These are phyloP conservation scores for Cystobasidiaceae sp. DNA, from an alignment of 1,284 basidiomycete species.

Conservation along the genomic window DNA sequence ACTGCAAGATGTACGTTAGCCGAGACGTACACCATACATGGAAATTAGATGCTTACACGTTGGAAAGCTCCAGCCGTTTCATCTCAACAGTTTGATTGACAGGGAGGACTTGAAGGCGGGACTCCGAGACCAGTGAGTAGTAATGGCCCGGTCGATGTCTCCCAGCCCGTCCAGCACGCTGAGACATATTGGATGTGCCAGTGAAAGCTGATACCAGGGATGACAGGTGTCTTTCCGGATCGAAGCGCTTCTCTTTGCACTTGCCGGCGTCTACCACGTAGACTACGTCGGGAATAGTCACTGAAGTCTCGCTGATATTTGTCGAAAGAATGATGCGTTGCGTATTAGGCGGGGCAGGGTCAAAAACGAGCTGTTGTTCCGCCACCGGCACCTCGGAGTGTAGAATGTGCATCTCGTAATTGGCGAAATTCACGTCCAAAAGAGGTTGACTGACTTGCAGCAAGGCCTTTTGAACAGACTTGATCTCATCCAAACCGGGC, in stretches of 20 bases:
- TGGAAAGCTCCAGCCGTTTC: conserved; percentile 58
- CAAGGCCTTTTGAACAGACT: conserved; percentile 66
- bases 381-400: conserved; percentile 85
- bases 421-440: conserved; percentile 58
- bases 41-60: neutral
- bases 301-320: conserved; percentile 85
- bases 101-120: conserved; percentile 60
- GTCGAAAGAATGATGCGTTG: conserved; percentile 87
- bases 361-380: conserved; percentile 88
- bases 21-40: no score
- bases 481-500: conserved; percentile 90
- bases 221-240: conserved; percentile 69
- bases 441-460: conserved; percentile 52
- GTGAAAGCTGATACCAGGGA: conserved; percentile 72
- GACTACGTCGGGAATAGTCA: conserved; percentile 78
- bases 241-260: conserved; percentile 84
- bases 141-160: conserved; percentile 57
- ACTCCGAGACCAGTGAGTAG: conserved; percentile 80
- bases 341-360: conserved; percentile 50
- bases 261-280: conserved; percentile 80
- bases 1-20: no score
- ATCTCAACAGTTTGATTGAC: conserved; percentile 73
- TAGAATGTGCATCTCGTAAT: conserved; percentile 75
- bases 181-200: conserved; percentile 73
- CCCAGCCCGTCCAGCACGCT: conserved; percentile 78